Percentiles rank a stretch among this genome's conserved stretches.
phyloP scores from a whole-genome alignment of 106 monocot genomes.

The Apostasia ramifera region DNA sequence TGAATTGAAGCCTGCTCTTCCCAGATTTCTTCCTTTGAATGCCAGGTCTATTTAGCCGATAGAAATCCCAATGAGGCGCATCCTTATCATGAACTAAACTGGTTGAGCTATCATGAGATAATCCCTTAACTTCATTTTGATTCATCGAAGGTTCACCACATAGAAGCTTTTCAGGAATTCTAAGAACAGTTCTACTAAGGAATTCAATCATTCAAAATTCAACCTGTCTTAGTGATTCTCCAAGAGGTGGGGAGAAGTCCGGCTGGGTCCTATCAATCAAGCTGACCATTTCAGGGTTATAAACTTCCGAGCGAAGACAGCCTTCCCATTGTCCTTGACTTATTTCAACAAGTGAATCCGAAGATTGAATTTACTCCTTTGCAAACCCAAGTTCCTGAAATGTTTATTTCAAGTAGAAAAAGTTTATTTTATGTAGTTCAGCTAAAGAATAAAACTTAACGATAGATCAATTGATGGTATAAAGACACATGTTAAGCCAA shows the following conservation, averaged over 20 bases:
- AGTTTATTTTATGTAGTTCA: too few relatives aligned
- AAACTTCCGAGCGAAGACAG: conserved; percentile 50
- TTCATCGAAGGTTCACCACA: conserved; percentile 17
- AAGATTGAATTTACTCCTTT: conserved; percentile 51
- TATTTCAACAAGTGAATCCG: conserved; percentile 54
- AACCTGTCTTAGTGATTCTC: conserved; percentile 78
- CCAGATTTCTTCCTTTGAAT: conserved; percentile 80
- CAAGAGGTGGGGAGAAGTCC: conserved; percentile 67
- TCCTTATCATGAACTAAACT: conserved; percentile 56
- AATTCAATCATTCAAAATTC: conserved; percentile 75
- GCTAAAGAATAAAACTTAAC: too few relatives aligned
- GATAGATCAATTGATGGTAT: too few relatives aligned
- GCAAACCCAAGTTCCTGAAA: conserved; percentile 53
- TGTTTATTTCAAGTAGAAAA: background rate
- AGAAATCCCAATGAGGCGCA: conserved; percentile 52
- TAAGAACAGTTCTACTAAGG: conserved; percentile 42
- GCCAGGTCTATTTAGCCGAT: conserved; percentile 46
- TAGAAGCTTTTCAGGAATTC: conserved; percentile 38
- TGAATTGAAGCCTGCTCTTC: conserved; percentile 89
- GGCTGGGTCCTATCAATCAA: conserved; percentile 52
- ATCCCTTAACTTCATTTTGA: conserved; percentile 41
- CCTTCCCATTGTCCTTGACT: conserved; percentile 88
- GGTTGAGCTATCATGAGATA: conserved; percentile 49
- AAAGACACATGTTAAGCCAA: too few relatives aligned
- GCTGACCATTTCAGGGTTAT: conserved; percentile 47